Base-by-base conservation (phyloP, 768 basidiomycete genomes). In the Flagelloscypha sp. region DNA sequence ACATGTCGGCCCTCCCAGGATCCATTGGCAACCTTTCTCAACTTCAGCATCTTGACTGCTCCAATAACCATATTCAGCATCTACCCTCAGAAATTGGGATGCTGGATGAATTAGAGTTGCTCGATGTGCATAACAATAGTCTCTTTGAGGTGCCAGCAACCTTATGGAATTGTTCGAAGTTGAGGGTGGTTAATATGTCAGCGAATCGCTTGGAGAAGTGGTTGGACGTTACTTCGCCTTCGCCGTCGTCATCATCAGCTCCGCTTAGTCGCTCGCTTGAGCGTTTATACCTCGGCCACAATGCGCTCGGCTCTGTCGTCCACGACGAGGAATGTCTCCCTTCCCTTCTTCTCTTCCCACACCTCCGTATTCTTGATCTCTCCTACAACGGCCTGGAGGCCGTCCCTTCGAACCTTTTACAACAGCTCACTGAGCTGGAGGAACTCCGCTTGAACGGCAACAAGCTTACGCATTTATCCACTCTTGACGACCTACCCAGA, bases 11-110 rank as follows among this genome's bases (percentile, higher is more conserved):
- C 7, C 72, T 98, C 16, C 92, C 94, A 0, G 79, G 90, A n/a
- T 73, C 76, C 18, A 59, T 98, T 7, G 86, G 84, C 30, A 71
- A 79, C 15, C 74, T 98, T 61, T 56, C 17, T 71, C 72, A 40
- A 74, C 98, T 22, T n/a, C 66, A 79, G 46, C 65, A 61, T 0
- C 71, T 99, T 5, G 84, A 84, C 8, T 88, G 87, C 51, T 85
- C 87, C n/a, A 86, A 97, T 56, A 98, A 98, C 59, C 72, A 80
- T 45, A 70, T 99, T 13, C 74, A 76, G 36, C 58, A 68, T 11
- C 68, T 98, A 0, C 95, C 95, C 0, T 54, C 65, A 8, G 76
- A 73, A 27, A 79, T 98, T 31, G 89, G 89, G 11, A 64, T 65
- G 7, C 65, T 98, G 29, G 74, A 76, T 57, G 77, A 75, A 27